Evolutionary conservation across 1,284 basidiomycete species (phyloP).

Genomic region (Testicularia cyperi): DNA sequence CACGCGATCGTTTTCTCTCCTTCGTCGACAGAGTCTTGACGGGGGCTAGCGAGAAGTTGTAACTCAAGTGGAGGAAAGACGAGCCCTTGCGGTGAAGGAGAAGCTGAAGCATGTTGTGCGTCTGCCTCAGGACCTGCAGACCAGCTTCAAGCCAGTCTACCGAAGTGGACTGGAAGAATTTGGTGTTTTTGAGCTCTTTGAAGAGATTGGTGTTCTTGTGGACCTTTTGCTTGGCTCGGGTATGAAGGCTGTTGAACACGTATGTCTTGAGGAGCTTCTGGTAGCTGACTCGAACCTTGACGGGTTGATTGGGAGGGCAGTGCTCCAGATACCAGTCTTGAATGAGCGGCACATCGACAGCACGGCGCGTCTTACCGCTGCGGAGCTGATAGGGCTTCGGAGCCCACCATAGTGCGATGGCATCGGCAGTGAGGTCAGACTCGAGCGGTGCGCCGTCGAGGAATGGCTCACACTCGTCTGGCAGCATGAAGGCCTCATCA

Average conservation of each 20-base stretch:
- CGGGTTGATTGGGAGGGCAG: constrained; percentile 90
- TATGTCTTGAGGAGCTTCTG: constrained; percentile 97
- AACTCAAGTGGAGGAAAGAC: constrained; percentile 90
- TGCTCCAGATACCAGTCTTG: constrained; percentile 96
- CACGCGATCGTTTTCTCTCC: constrained; percentile 98
- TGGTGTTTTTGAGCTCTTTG: constrained; percentile 92
- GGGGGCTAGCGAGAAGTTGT: constrained; percentile 93
- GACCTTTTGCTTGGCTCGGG: constrained; percentile 84
- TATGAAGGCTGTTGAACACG: constrained; percentile 90
- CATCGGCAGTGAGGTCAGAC: constrained; percentile 90
- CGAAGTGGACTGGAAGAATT: constrained; percentile 98
- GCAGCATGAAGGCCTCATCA: constrained; percentile 84
- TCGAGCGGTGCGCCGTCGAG: constrained; percentile 77
- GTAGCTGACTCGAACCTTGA: constrained; percentile 98
- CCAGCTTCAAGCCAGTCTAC: constrained; percentile 99
- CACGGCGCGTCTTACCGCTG: constrained; percentile 86
- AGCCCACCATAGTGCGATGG: constrained; percentile 97
- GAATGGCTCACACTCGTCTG: constrained; percentile 80
- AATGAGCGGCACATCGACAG: constrained; percentile 91
- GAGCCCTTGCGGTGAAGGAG: constrained; percentile 98
- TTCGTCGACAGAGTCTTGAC: constrained; percentile 99
- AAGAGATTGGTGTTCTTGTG: constrained; percentile 98
- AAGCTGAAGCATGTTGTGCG: constrained; percentile 99
- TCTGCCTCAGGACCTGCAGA: constrained; percentile 95
- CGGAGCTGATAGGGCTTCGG: constrained; percentile 92